Evolutionary conservation across 1,284 basidiomycete genomes (phyloP), one percentile per base, ranked within the genome.

Genomic region (Tilletiopsis washingtonensis): DNA sequence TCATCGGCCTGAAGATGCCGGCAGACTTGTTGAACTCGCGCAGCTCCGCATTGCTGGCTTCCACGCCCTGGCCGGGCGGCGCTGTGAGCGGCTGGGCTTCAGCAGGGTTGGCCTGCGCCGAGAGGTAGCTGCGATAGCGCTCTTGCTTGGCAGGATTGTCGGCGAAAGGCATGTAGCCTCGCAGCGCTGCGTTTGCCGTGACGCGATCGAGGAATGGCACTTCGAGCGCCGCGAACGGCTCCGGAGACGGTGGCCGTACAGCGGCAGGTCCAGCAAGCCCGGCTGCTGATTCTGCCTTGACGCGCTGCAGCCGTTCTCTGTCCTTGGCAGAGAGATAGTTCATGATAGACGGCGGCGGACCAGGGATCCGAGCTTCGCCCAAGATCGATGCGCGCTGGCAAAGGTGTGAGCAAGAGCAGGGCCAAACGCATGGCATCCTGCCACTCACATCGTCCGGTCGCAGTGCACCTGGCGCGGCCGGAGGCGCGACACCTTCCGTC

Each of bases 271-370:
- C n/a, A n/a, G n/a, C n/a, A n/a, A n/a, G n/a, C n/a, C n/a, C n/a
- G n/a, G n/a, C n/a, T n/a, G n/a, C n/a, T n/a, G n/a, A n/a, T n/a
- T n/a, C n/a, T n/a, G n/a, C n/a, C n/a, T 82, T 76, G 23, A 85
- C 78, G 9, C 80, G 79, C 53, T 86, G 82, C 3, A 97, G 78
- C 2, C 90, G 83, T 53, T 93, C 89, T 45, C 82, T 80, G 61
- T 91, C 88, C 70, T 91, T 91, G 57, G 85, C 81, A 0, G 90
- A 91, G 68, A 97, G 83, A 73, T 85, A 97, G 43, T 96, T 90
- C 66, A 91, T 91, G 3, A 98, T 81, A 0, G 89, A 93, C 0
- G 82, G 82, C 1, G 83, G 80, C 34, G 81, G 81, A 1, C 82
- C 76, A 1, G 83, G 80, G 5, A 86, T 77, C 3, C 81, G 81